Conservation (phyloP, 805 yeast genomes). For the Suhomyces sp. region DNA sequence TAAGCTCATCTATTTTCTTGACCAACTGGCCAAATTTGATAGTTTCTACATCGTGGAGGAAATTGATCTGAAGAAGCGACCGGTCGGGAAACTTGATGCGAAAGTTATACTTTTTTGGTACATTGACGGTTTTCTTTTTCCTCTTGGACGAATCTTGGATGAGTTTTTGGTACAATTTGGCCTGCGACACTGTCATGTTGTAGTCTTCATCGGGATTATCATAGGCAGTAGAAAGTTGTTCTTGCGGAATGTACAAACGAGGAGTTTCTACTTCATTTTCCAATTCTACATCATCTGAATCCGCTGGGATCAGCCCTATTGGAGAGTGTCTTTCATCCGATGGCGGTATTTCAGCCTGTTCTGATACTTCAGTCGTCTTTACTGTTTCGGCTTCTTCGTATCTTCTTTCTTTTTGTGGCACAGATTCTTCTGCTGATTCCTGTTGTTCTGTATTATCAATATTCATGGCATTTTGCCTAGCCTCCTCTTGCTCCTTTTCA, state of each 20-base stretch:
- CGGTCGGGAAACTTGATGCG: constrained; percentile 41
- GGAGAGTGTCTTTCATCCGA: not conserved
- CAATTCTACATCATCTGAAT: not conserved
- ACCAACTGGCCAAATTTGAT: constrained; percentile 36
- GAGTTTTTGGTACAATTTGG: constrained; percentile 34
- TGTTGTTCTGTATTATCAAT: not conserved
- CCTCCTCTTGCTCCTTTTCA: constrained; percentile 5
- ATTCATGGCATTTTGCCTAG: not conserved
- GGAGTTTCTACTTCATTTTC: constrained; percentile 13
- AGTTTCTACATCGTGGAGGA: constrained; percentile 19
- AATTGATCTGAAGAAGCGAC: constrained; percentile 31
- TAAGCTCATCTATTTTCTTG: constrained; percentile 33
- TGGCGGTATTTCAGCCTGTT: not conserved
- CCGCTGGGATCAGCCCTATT: not conserved
- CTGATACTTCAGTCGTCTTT: not conserved
- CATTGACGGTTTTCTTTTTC: constrained; percentile 12
- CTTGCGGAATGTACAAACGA: constrained; percentile 19
- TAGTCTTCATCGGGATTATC: constrained; percentile 45
- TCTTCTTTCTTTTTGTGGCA: not conserved
- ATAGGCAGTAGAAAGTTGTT: constrained; percentile 14
- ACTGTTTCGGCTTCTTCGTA: not conserved
- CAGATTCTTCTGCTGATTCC: not conserved
- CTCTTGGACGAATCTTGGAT: constrained; percentile 25
- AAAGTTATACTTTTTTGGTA: constrained; percentile 28
- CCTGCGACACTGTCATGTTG: constrained; percentile 37